Percentiles rank a stretch among this genome's conserved stretches.
These are phyloP conservation scores for Cenchrus fungigraminus DNA, from an alignment of 176 grass and related monocot species.

Conservation along the genomic window DNA sequence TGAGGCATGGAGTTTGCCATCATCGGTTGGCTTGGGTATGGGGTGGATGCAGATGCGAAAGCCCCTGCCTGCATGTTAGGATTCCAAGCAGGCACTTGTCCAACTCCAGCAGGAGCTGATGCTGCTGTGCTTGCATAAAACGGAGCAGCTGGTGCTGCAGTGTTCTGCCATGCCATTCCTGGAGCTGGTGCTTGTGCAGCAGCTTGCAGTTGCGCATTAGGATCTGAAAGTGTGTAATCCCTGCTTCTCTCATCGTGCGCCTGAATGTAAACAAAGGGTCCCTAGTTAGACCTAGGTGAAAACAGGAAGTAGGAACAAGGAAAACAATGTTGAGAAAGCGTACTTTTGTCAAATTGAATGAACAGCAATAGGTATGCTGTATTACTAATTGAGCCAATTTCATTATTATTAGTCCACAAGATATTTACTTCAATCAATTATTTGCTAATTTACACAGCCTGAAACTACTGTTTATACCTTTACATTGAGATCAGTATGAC, in stretches of 20 bases:
- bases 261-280: constrained; percentile 44
- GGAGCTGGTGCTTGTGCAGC: constrained; percentile 45
- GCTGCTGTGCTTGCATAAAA: constrained; percentile 53
- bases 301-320: background rate
- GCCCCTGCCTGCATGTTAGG: constrained; percentile 56
- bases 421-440: constrained; percentile 26
- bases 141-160: constrained; percentile 46
- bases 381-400: constrained; percentile 46
- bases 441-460: constrained; percentile 51
- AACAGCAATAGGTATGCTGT: constrained; percentile 29
- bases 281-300: constrained; percentile 22
- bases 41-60: constrained; percentile 42
- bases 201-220: constrained; percentile 46
- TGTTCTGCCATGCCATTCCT: constrained; percentile 65
- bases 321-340: constrained; percentile 39
- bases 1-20: constrained; percentile 34
- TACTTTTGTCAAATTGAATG: constrained; percentile 46
- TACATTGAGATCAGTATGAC: constrained; percentile 99
- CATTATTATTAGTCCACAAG: constrained; percentile 25
- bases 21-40: constrained; percentile 47
- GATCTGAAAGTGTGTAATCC: constrained; percentile 74
- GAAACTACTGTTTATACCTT: constrained; percentile 92
- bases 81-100: constrained; percentile 68
- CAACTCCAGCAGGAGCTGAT: constrained; percentile 49
- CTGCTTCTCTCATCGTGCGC: constrained; percentile 85